Evolutionary conservation across 2,329 filamentous ascomycete species (phyloP).

Genomic region (Grosmannia serpens): DNA sequence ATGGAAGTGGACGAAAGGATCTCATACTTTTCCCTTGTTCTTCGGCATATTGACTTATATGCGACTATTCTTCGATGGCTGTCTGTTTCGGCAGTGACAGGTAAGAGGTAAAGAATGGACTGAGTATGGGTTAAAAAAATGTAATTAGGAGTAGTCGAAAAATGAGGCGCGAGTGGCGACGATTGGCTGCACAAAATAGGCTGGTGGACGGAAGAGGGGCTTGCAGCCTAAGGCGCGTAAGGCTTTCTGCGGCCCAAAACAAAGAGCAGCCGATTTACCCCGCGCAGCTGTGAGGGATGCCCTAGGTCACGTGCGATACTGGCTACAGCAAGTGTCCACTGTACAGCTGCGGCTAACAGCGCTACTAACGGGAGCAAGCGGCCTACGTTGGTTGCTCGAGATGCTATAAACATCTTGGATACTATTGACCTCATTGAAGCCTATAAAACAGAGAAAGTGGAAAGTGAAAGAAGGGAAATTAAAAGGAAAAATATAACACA

Average conservation of each 20-base stretch:
- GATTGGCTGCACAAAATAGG: not conserved
- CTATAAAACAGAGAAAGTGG: too few species aligned
- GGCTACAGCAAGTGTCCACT: not conserved
- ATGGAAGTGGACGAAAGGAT: not conserved
- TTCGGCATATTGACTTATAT: constrained; percentile 64
- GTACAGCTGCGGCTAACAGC: not conserved
- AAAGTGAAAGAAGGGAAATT: too few species aligned
- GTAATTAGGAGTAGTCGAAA: not conserved
- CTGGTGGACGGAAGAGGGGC: not conserved
- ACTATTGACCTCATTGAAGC: too few species aligned
- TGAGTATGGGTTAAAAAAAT: not conserved
- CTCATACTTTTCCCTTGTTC: constrained; percentile 91
- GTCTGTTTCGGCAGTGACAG: not conserved
- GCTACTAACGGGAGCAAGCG: not conserved
- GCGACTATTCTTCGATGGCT: not conserved
- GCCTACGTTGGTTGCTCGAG: not conserved
- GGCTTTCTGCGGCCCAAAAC: not conserved
- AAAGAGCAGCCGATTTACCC: not conserved
- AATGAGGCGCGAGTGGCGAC: not conserved
- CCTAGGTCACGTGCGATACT: constrained; percentile 1
- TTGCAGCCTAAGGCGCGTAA: not conserved
- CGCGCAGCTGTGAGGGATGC: not conserved
- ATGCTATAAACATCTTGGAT: too few species aligned
- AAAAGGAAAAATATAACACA: too few species aligned
- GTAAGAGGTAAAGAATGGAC: not conserved